Conservation (phyloP, 192 early-diverging fungal genomes). For the Coemansia guatemalensis region DNA sequence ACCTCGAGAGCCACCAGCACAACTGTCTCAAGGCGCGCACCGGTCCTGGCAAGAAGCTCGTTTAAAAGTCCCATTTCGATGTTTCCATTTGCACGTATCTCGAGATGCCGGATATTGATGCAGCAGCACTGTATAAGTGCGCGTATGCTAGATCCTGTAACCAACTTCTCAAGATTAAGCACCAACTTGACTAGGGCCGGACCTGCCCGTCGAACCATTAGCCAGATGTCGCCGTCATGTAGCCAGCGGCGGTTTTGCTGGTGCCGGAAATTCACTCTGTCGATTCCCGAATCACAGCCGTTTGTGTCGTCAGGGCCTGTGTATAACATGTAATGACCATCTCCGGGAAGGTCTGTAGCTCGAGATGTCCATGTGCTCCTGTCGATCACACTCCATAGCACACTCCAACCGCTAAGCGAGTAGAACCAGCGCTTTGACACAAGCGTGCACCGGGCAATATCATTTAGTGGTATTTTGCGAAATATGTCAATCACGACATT, state of each 20-base stretch:
- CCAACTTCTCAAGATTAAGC: constrained; percentile 18
- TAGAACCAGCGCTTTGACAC: constrained; percentile 40
- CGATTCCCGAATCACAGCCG: too few species aligned
- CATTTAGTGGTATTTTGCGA: constrained; percentile 25
- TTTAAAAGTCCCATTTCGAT: constrained; percentile 17
- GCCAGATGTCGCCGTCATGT: constrained; percentile 18
- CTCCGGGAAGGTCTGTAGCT: too few species aligned
- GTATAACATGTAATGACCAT: too few species aligned
- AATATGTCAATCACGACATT: constrained; percentile 34
- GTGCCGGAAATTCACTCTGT: not conserved
- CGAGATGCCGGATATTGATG: constrained; percentile 31
- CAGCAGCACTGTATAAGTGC: constrained; percentile 29
- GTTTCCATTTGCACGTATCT: constrained; percentile 21
- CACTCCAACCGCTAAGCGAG: constrained; percentile 18
- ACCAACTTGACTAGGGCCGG: constrained; percentile 29
- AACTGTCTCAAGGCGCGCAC: constrained; percentile 19
- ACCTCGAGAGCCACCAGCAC: constrained; percentile 21
- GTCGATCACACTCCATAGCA: constrained; percentile 38
- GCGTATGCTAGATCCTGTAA: constrained; percentile 18
- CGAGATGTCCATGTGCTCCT: constrained; percentile 2
- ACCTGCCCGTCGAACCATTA: constrained; percentile 31
- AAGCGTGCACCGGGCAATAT: constrained; percentile 32
- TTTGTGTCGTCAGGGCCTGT: constrained; percentile 1
- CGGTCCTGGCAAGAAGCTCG: constrained; percentile 5
- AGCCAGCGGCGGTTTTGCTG: not conserved